Evolutionary conservation across 2,329 filamentous ascomycete genomes (phyloP), one percentile per base, ranked within the genome.

Genomic region (Aspergillus eucalypticola): DNA sequence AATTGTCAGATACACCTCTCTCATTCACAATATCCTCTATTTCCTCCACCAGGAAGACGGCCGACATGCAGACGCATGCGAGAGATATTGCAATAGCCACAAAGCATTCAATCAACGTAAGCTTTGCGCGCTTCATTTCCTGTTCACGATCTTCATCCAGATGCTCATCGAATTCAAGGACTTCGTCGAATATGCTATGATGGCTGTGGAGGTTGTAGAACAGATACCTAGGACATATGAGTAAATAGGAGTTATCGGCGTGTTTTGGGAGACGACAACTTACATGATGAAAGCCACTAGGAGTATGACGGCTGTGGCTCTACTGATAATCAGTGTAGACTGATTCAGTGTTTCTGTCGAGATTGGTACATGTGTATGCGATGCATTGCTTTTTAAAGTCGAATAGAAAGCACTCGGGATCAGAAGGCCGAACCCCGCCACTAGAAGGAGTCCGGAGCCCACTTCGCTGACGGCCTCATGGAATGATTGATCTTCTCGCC

Each of bases 201-300:
- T 94, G 90, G 1, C 88, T 90, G 53, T 84, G 84, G n/a, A 88
- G 84, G 70, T 94, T 91, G 78, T 91, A 95, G 68, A 83, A 86
- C 49, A 91, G 75, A 60, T 81, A 85, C 57, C 77, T 79, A 58
- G 15, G 21, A 3, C 10, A 44, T 11, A 41, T 32, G 13, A 65
- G 65, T 50, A 42, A 27, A 27, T 27, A 27, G 25, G 7, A 27
- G 25, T 27, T 27, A 27, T 27, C 25, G 25, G 25, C 25, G 25
- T 32, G 19, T 15, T 4, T 8, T 19, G 25, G 23, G 25, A 17
- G 6, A 13, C 13, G 17, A 19, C 5, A 54, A 69, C 72, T 69
- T 83, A 91, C 70, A 89, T 81, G 15, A 81, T 67, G 69, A 91
- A 94, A 25, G 89, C 84, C 8, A 90, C 73, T 2, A 94, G 79